Conservation (phyloP, 2,329 filamentous ascomycete genomes). For the Exserohilum rostratum region DNA sequence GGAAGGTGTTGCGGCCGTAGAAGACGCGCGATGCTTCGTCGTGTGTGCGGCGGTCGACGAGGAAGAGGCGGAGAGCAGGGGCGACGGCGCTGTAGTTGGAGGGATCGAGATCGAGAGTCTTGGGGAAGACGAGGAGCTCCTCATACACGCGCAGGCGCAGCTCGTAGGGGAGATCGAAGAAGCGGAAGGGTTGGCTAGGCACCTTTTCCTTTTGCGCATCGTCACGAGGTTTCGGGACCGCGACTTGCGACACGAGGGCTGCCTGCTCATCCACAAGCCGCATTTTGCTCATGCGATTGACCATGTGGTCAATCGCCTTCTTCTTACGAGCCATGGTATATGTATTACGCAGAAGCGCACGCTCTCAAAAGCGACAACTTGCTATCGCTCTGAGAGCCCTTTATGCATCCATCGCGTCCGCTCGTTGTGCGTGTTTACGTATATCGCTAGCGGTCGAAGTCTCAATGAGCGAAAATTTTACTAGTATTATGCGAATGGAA, state of each 20-base stretch:
- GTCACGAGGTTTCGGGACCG: neutral
- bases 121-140: constrained; percentile 55
- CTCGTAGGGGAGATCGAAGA: constrained; percentile 61
- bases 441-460: constrained; percentile 4
- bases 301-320: constrained; percentile 35
- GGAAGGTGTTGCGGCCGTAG: constrained; percentile 60
- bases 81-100: constrained; percentile 68
- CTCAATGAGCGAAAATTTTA: constrained; percentile 13
- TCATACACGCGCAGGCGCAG: constrained; percentile 59
- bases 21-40: constrained; percentile 59
- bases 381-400: constrained; percentile 43
- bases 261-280: constrained; percentile 20
- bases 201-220: constrained; percentile 1
- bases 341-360: neutral
- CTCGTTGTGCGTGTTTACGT: constrained; percentile 17
- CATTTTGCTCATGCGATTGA: constrained; percentile 33
- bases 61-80: constrained; percentile 68
- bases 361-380: constrained; percentile 35
- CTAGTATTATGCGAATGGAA: constrained; percentile 8
- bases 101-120: constrained; percentile 70
- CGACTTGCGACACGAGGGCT: neutral
- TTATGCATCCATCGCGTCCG: constrained; percentile 52
- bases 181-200: constrained; percentile 50
- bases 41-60: constrained; percentile 60
- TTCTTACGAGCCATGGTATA: constrained; percentile 32